phyloP scores from a whole-genome alignment of 208 protist species.

The Crithidia thermophila region DNA sequence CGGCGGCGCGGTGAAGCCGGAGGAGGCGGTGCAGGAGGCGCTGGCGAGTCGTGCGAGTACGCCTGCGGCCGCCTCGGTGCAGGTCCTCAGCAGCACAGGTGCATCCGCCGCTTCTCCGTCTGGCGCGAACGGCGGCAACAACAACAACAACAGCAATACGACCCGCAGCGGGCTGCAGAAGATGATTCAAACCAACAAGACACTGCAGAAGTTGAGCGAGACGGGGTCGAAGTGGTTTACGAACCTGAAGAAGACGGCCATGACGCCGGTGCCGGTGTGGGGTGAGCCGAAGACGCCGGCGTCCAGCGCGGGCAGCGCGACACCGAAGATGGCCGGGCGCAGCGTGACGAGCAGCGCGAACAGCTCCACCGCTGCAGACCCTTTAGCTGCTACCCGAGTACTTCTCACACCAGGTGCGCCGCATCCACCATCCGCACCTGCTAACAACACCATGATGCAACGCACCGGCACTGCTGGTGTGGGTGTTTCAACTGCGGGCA shows the following conservation, averaged over 20 bases:
- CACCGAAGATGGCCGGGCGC: neutral
- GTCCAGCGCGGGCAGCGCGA: neutral
- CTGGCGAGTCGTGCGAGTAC: conserved; percentile 9
- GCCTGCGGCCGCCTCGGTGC: neutral
- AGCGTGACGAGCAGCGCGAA: neutral
- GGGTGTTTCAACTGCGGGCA: too few relatives aligned
- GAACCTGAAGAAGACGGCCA: conserved; percentile 13
- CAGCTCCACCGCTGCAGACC: neutral
- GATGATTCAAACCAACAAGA: conserved; percentile 22
- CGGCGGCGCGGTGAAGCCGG: conserved; percentile 17
- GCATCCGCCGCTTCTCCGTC: too few relatives aligned
- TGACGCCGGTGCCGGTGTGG: conserved; percentile 8
- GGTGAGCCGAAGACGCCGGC: conserved; percentile 4
- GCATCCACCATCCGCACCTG: neutral
- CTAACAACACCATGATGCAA: neutral
- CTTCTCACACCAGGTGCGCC: neutral
- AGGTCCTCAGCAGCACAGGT: conserved; percentile 3
- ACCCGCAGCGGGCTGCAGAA: conserved; percentile 17
- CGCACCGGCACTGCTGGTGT: too few relatives aligned
- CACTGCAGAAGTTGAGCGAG: conserved; percentile 22
- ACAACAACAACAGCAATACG: neutral
- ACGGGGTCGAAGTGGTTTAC: conserved; percentile 32
- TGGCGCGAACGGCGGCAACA: neutral
- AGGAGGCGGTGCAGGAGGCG: conserved; percentile 27
- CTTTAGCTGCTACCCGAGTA: neutral